These are phyloP conservation scores for Tolypocladium inflatum DNA, from an alignment of 2,329 filamentous ascomycete genomes.

Conservation along the genomic window DNA sequence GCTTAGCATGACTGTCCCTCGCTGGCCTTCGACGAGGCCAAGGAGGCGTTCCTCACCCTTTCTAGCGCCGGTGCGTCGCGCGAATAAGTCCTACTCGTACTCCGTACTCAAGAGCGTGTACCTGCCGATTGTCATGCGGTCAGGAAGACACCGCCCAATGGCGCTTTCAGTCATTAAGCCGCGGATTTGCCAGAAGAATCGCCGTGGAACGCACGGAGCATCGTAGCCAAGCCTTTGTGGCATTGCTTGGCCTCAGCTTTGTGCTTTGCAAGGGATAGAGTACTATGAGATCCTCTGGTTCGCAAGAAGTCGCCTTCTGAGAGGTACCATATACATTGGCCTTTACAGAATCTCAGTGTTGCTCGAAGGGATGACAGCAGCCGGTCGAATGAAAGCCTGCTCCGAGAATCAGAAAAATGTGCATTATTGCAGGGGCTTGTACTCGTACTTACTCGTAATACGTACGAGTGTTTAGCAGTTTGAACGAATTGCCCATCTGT, in stretches of 20 bases:
- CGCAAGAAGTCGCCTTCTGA: too few relatives aligned
- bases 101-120: too few relatives aligned
- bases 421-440: not conserved
- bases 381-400: not conserved
- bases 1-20: constrained; percentile 1
- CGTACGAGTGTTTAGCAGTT: not conserved
- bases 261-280: too few relatives aligned
- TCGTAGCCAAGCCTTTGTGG: not conserved
- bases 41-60: constrained; percentile 2
- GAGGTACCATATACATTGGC: too few relatives aligned
- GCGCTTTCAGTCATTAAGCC: not conserved
- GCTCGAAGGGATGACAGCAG: too few relatives aligned
- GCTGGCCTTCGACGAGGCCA: constrained; percentile 1
- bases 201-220: not conserved
- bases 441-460: not conserved
- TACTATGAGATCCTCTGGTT: too few relatives aligned
- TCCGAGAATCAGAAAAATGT: not conserved
- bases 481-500: not conserved
- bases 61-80: not conserved
- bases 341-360: too few relatives aligned
- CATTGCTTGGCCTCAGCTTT: not conserved
- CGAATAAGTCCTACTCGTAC: not conserved
- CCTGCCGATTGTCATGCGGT: not conserved
- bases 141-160: not conserved
- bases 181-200: not conserved